A percentile compares a stretch with the other conserved stretches of the same genome.
phyloP scores from a whole-genome alignment of 176 grass and related monocot species.

The Stipa capillata region DNA sequence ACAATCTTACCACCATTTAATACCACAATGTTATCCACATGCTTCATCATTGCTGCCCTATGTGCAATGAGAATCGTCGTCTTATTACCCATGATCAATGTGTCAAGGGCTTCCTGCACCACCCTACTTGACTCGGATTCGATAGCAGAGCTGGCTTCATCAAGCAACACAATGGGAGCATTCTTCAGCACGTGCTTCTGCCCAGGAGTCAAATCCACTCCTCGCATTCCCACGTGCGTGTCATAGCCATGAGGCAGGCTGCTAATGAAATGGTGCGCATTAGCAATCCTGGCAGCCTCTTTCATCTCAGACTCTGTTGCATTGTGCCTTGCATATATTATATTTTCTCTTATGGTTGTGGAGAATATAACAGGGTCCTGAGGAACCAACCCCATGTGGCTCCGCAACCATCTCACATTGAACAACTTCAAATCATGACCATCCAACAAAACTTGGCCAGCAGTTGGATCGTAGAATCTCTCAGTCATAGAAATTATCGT shows the following conservation, averaged over 20 bases:
- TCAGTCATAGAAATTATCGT: no score
- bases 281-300: no score
- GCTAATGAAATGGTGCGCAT: conserved; percentile 93
- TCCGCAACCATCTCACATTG: conserved; percentile 84
- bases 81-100: conserved; percentile 91
- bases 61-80: conserved; percentile 85
- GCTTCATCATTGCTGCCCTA: no score
- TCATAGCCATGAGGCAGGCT: conserved; percentile 84
- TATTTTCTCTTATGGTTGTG: conserved; percentile 86
- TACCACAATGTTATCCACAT: no score
- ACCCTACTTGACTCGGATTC: conserved; percentile 86
- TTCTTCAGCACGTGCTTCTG: conserved; percentile 93
- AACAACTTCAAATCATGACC: conserved; percentile 82
- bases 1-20: no score
- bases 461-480: no score
- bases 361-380: conserved; percentile 96
- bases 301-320: conserved; percentile 88
- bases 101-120: conserved; percentile 88
- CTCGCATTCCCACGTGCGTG: no score
- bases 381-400: conserved; percentile 77
- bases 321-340: conserved; percentile 90
- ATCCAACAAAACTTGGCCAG: no score
- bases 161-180: conserved; percentile 83
- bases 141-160: conserved; percentile 82
- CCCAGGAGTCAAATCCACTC: no score